A percentile compares a stretch with the other conserved stretches of the same genome.
phyloP scores from a whole-genome alignment of 2,329 filamentous ascomycete genomes.

The Stylonectria norvegica region DNA sequence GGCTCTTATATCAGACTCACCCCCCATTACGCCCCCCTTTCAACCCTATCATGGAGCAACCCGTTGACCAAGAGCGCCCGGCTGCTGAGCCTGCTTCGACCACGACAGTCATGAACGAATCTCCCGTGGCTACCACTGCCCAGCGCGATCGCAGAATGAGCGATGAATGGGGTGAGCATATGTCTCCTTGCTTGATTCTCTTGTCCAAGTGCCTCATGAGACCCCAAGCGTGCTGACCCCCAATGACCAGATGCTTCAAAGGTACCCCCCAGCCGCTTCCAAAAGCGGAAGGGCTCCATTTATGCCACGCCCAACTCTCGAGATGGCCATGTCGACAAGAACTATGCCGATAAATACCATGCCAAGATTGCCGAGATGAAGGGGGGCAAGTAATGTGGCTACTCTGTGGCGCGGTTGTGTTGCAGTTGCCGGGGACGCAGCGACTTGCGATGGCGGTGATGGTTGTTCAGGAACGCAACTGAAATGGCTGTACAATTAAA shows the following conservation, averaged over 20 bases:
- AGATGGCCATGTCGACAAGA: constrained; percentile 61
- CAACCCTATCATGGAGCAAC: constrained; percentile 25
- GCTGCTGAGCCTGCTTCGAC: constrained; percentile 17
- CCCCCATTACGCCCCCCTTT: no score
- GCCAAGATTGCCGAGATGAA: constrained; percentile 56
- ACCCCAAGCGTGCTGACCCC: constrained; percentile 4
- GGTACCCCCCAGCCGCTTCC: constrained; percentile 64
- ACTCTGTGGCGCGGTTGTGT: not conserved
- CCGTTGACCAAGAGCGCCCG: constrained; percentile 19
- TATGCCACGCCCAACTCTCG: constrained; percentile 63
- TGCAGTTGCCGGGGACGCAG: not conserved
- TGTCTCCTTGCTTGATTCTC: not conserved
- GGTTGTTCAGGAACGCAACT: constrained; percentile 15
- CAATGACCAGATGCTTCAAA: constrained; percentile 57
- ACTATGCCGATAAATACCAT: constrained; percentile 58
- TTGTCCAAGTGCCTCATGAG: not conserved
- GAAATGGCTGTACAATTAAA: constrained; percentile 20
- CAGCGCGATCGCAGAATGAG: constrained; percentile 37
- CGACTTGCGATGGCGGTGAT: constrained; percentile 5
- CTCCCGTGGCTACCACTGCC: constrained; percentile 24
- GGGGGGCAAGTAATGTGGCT: constrained; percentile 33
- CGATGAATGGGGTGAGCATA: constrained; percentile 48
- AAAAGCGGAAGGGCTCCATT: constrained; percentile 67
- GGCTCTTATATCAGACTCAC: no score
- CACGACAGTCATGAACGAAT: constrained; percentile 29